Percentiles rank a stretch among this genome's conserved stretches.
These are phyloP conservation scores for Rheum nobile DNA, from an alignment of 148 eudicot genomes.

Conservation along the genomic window DNA sequence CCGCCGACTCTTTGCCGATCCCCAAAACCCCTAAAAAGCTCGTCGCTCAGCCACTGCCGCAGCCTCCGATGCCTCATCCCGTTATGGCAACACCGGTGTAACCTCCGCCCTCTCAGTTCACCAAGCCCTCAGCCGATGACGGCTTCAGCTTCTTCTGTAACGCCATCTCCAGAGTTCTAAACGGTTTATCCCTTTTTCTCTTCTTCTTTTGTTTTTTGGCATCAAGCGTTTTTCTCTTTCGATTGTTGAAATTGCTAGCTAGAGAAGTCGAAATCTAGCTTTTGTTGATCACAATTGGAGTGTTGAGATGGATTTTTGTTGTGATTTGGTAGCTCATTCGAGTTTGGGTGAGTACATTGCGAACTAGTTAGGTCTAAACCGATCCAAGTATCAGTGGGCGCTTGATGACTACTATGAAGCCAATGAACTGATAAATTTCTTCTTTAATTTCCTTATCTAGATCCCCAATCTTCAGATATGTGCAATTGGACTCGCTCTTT, in stretches of 20 bases:
- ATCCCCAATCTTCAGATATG: too few relatives aligned
- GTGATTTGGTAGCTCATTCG: conserved; percentile 88
- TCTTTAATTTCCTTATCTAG: too few relatives aligned
- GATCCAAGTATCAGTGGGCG: conserved; percentile 97
- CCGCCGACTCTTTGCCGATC: conserved; percentile 3
- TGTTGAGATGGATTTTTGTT: too few relatives aligned
- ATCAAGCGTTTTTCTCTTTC: not conserved
- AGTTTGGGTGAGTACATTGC: conserved; percentile 86
- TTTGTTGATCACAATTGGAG: too few relatives aligned
- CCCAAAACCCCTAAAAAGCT: conserved; percentile 20
- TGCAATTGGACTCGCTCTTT: too few relatives aligned
- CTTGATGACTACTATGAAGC: too few relatives aligned
- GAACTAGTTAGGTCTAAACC: conserved; percentile 84
- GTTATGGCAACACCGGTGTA: conserved; percentile 37
- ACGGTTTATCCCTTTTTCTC: conserved; percentile 27
- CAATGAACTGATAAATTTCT: too few relatives aligned
- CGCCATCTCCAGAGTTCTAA: conserved; percentile 56
- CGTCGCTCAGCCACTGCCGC: conserved; percentile 18
- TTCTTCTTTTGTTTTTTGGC: not conserved
- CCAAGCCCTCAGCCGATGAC: too few relatives aligned
- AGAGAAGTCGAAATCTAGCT: too few relatives aligned
- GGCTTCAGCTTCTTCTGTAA: too few relatives aligned
- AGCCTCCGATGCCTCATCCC: conserved; percentile 5
- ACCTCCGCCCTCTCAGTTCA: too few relatives aligned
- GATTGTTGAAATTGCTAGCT: too few relatives aligned